Base-by-base conservation (phyloP, 257 asterid genomes). In the Petunia axillaris region DNA sequence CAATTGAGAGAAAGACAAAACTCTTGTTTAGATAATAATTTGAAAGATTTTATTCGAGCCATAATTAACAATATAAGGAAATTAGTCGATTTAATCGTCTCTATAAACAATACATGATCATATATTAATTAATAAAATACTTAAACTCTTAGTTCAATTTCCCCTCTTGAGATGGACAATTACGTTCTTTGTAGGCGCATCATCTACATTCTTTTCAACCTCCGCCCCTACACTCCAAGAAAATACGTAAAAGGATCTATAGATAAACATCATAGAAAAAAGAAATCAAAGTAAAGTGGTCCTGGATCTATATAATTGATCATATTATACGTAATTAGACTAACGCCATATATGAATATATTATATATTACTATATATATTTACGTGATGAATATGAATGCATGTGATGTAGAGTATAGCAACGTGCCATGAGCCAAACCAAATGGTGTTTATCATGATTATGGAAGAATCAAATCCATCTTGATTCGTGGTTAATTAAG, bases 391-490 rank as follows among this genome's bases (percentile, higher is more conserved):
- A 9, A 40, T 25, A 25, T 39, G 0, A 2, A 40, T 65, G 52
- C 74, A 73, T 73, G 44, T 73, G 62, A 73, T 50, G 14, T 1
- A 71, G 59, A 71, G 43, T 16, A 10, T 35, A 65, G 43, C 60
- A 73, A 73, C 62, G 36, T 73, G 77, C 60, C 77, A 50, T 73
- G 35, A 71, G 60, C 48, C 5, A 4, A 71, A 35, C 60, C 60
- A 71, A 14, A 46, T 70, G 16, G 60, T 2, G 40, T 37, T 71
- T 48, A 35, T 50, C 77, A 73, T 73, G 36, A 73, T 73, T 50
- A 73, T 7, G 16, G 62, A 50, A 50, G 44, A 73, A 73, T 73
- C 77, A 73, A 73, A 50, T 73, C 62, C 46, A 5, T 73, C 13
- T 48, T 73, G 35, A 3, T 73, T 50, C 48, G 35, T 73, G 62